phyloP scores from a whole-genome alignment of 2,329 filamentous ascomycete genomes.

The Beauveria medogensis region DNA sequence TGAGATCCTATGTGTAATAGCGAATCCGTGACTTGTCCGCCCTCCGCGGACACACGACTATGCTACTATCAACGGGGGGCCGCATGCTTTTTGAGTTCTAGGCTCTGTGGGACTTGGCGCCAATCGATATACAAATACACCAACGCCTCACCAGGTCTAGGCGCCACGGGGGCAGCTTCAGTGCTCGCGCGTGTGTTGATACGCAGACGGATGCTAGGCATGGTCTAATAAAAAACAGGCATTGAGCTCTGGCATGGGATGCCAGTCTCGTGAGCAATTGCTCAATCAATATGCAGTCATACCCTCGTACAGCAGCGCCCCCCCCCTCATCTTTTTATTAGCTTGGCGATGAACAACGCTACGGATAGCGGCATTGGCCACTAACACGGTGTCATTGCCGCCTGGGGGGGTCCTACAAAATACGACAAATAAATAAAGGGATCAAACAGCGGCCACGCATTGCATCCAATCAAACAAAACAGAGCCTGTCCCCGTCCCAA shows the following conservation, averaged over 20 bases:
- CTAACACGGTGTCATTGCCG: too few relatives aligned
- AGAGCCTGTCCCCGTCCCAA: not conserved
- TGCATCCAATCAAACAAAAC: not conserved
- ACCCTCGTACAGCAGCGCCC: not conserved
- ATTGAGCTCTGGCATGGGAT: not conserved
- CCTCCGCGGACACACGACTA: not conserved
- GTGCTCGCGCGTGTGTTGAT: not conserved
- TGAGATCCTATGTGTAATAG: not conserved
- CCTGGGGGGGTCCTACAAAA: too few relatives aligned
- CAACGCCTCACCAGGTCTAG: too few relatives aligned
- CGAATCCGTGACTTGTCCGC: not conserved
- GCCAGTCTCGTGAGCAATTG: not conserved
- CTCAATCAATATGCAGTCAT: not conserved
- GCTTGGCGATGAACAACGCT: too few relatives aligned
- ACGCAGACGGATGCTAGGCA: not conserved
- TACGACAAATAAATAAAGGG: not conserved
- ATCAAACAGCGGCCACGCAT: not conserved
- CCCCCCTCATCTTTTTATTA: too few relatives aligned
- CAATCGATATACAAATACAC: too few relatives aligned
- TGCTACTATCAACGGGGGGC: too few relatives aligned
- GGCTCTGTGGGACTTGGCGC: too few relatives aligned
- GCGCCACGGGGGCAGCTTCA: not conserved
- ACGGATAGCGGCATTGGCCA: too few relatives aligned
- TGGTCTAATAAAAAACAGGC: not conserved
- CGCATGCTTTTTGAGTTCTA: too few relatives aligned